A percentile compares a stretch with the other conserved stretches of the same genome.
These are phyloP conservation scores for Amanita thiersii DNA, from an alignment of 768 basidiomycete species.

Conservation along the genomic window DNA sequence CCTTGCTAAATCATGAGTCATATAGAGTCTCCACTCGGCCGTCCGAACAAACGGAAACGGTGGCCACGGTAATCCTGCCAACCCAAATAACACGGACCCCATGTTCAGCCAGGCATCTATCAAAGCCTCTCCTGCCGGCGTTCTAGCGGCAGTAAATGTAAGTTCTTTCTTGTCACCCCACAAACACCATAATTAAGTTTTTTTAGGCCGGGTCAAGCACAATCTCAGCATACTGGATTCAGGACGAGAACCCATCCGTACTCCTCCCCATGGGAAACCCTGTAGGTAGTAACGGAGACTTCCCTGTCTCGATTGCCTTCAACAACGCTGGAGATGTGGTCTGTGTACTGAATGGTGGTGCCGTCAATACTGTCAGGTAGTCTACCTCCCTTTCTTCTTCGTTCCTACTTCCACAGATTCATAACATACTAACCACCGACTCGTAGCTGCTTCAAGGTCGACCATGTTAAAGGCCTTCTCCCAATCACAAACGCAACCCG, in stretches of 20 bases:
- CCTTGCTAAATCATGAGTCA: too few relatives aligned
- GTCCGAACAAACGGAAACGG: conserved; percentile 25
- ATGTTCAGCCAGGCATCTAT: conserved; percentile 34
- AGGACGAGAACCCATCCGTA: background rate
- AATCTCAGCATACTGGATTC: conserved; percentile 12
- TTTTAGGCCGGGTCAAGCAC: conserved; percentile 40
- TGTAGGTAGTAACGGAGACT: conserved; percentile 1
- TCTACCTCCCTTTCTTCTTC: background rate
- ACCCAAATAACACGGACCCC: conserved; percentile 24
- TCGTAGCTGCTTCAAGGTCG: conserved; percentile 34
- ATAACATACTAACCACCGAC: background rate
- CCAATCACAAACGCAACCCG: conserved; percentile 33
- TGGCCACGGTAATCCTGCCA: conserved; percentile 23
- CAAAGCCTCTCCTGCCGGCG: conserved; percentile 23
- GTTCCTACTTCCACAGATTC: background rate
- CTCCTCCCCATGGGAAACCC: background rate
- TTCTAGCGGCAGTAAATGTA: conserved; percentile 30
- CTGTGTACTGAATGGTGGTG: conserved; percentile 36
- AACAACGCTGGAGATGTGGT: conserved; percentile 23
- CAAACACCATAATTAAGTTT: background rate
- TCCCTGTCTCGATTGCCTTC: conserved; percentile 19
- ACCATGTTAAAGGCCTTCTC: conserved; percentile 31
- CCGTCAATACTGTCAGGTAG: conserved; percentile 32
- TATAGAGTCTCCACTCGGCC: conserved; percentile 19
- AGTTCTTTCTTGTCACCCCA: conserved; percentile 2